phyloP scores from a whole-genome alignment of 768 basidiomycete genomes.

The Stropharia rugosoannulata region DNA sequence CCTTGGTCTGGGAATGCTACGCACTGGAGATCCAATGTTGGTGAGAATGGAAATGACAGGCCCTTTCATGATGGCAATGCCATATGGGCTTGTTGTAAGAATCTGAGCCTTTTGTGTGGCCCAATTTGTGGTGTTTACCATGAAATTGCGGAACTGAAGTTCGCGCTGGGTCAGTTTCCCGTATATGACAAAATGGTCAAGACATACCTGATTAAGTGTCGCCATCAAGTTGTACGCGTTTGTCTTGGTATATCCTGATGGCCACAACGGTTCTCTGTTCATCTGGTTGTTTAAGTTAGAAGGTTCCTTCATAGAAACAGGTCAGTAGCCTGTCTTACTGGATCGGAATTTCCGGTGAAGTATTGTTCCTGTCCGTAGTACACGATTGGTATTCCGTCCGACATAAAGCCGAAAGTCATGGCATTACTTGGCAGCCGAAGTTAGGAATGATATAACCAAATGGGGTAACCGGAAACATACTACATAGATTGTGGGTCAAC shows the following conservation, averaged over 20 bases:
- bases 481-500: slow-evolving; percentile 73
- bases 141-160: slow-evolving; percentile 61
- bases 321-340: slow-evolving; percentile 38
- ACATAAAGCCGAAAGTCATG: slow-evolving; percentile 73
- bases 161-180: background rate
- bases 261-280: slow-evolving; percentile 79
- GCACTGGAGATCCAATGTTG: slow-evolving; percentile 73
- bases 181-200: background rate
- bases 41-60: slow-evolving; percentile 60
- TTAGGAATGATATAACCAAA: background rate
- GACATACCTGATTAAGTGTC: slow-evolving; percentile 55
- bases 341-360: slow-evolving; percentile 63
- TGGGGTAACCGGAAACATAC: slow-evolving; percentile 32
- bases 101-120: slow-evolving; percentile 48
- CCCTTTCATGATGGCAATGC: slow-evolving; percentile 68
- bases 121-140: slow-evolving; percentile 59
- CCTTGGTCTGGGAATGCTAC: slow-evolving; percentile 12
- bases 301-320: background rate
- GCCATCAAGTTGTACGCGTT: slow-evolving; percentile 56
- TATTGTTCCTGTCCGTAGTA: slow-evolving; percentile 83
- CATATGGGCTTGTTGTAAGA: slow-evolving; percentile 45
- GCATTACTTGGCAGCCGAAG: slow-evolving; percentile 50
- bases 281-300: slow-evolving; percentile 32
- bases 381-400: slow-evolving; percentile 80
- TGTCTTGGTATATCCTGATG: slow-evolving; percentile 61